Percentiles rank a stretch among this genome's conserved stretches.
Conservation (phyloP, 495 filamentous ascomycete genomes). For the Copromyces sp. region DNA sequence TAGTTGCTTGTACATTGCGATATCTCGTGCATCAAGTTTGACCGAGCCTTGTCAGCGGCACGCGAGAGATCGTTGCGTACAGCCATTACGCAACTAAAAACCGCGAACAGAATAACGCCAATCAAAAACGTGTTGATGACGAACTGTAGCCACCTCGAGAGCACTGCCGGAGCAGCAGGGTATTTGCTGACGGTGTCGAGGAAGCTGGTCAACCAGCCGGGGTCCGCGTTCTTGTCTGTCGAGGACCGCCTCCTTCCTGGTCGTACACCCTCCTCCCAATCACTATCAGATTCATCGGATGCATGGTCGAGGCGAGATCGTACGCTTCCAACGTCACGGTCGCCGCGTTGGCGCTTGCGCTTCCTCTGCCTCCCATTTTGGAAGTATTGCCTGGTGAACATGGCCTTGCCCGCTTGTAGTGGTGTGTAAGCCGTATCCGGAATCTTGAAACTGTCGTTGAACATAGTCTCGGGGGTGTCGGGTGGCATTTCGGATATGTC, state of each 20-base stretch:
- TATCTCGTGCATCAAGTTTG: constrained; percentile 62
- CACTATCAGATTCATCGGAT: constrained; percentile 48
- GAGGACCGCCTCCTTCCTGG: constrained; percentile 18
- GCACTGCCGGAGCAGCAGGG: constrained; percentile 73
- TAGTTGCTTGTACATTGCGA: constrained; percentile 58
- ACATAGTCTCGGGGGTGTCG: constrained; percentile 30
- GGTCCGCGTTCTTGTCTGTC: constrained; percentile 13
- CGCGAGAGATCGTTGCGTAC: constrained; percentile 68
- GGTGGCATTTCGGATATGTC: constrained; percentile 54
- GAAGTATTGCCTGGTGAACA: constrained; percentile 28
- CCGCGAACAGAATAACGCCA: constrained; percentile 53
- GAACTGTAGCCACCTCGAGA: constrained; percentile 78
- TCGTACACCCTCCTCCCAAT: constrained; percentile 16
- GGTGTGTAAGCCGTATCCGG: constrained; percentile 25
- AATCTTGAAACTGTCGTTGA: constrained; percentile 24
- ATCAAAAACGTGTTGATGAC: constrained; percentile 67
- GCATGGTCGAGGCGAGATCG: constrained; percentile 34
- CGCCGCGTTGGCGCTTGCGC: constrained; percentile 30
- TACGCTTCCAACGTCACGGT: constrained; percentile 34
- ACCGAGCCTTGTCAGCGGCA: constrained; percentile 51
- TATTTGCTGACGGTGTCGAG: constrained; percentile 65
- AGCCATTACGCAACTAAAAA: constrained; percentile 58
- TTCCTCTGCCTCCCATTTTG: constrained; percentile 30
- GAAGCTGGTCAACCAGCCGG: constrained; percentile 40
- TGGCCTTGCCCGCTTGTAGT: constrained; percentile 23